phyloP scores from a whole-genome alignment of 1,284 basidiomycete genomes.

The Heimioporus punctisporus region DNA sequence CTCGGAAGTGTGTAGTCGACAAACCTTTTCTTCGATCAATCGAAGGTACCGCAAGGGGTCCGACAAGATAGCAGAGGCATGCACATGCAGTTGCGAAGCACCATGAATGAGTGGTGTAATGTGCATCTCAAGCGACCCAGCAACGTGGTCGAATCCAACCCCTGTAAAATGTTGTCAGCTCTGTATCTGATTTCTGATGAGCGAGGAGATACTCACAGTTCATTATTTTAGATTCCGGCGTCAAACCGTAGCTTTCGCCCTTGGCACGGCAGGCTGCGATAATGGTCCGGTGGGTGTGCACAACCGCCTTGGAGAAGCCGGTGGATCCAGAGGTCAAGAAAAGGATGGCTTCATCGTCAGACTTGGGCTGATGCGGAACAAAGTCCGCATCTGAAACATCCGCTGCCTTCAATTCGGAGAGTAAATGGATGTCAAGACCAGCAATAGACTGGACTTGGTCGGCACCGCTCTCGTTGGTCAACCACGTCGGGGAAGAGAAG shows the following conservation, averaged over 20 bases:
- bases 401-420: slow-evolving; percentile 19
- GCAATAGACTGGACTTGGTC: slow-evolving; percentile 21
- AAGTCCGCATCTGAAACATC: slow-evolving; percentile 12
- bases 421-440: slow-evolving; percentile 24
- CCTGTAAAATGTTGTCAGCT: too few relatives aligned
- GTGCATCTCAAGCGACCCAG: slow-evolving; percentile 36
- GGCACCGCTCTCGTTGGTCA: slow-evolving; percentile 23
- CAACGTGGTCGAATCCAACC: slow-evolving; percentile 41
- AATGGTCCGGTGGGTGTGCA: slow-evolving; percentile 26
- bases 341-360: slow-evolving; percentile 28
- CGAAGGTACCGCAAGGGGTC: slow-evolving; percentile 23
- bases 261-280: slow-evolving; percentile 29
- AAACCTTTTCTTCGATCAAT: slow-evolving; percentile 27
- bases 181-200: not conserved
- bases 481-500: slow-evolving; percentile 20
- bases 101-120: slow-evolving; percentile 25
- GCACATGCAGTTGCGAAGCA: slow-evolving; percentile 30
- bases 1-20: too few relatives aligned
- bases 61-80: slow-evolving; percentile 26
- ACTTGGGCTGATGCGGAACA: slow-evolving; percentile 11
- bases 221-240: slow-evolving; percentile 26
- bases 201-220: slow-evolving; percentile 28
- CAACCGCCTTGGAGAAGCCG: slow-evolving; percentile 30
- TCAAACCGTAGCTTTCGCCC: slow-evolving; percentile 25
- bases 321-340: slow-evolving; percentile 31